Evolutionary conservation across 176 grass and related monocot genomes (phyloP), one percentile per base, ranked within the genome.

Genomic region (Puya raimondii): DNA sequence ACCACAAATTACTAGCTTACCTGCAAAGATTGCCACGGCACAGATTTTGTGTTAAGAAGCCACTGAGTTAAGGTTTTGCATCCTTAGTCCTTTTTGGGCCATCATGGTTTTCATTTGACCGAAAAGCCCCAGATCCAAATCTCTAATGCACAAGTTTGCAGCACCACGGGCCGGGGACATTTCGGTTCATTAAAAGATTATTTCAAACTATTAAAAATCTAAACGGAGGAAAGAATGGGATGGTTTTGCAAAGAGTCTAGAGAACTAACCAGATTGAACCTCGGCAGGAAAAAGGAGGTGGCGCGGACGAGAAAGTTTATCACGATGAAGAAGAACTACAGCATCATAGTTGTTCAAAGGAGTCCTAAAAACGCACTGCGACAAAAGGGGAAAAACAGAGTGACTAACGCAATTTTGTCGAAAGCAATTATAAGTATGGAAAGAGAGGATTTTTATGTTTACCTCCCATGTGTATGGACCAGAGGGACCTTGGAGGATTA

Each of bases 261-360:
- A 12, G 70, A 23, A 77, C 81, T 70, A 67, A 97, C 94, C 94
- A 47, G 78, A 75, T 47, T 81, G 79, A 58, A 65, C 42, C 21
- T 87, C 84, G 20, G 89, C 87, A 47, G 89, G 84, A 67, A 90
- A 97, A 80, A 90, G 81, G 53, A 97, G 86, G 72, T 84, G 82
- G 9, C 75, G 84, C 48, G 94, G 94, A 70, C 65, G 51, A 52
- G 77, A 82, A 69, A 97, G 86, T 71, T 85, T 92, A 63, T 92
- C 78, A 64, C 65, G 77, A 78, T 97, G 89, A 47, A 97, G 86
- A 65, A 92, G 68, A 79, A 90, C 59, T 70, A 97, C 86, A 49
- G 89, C 94, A 72, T 97, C 94, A 75, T 97, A 97, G 58, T 92
- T 97, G 73, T 78, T 93, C 80, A 97, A 79, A 69, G 94, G 94